These are phyloP conservation scores for Capsella bursapastoris DNA, from an alignment of 345 rosid genomes.

Conservation along the genomic window DNA sequence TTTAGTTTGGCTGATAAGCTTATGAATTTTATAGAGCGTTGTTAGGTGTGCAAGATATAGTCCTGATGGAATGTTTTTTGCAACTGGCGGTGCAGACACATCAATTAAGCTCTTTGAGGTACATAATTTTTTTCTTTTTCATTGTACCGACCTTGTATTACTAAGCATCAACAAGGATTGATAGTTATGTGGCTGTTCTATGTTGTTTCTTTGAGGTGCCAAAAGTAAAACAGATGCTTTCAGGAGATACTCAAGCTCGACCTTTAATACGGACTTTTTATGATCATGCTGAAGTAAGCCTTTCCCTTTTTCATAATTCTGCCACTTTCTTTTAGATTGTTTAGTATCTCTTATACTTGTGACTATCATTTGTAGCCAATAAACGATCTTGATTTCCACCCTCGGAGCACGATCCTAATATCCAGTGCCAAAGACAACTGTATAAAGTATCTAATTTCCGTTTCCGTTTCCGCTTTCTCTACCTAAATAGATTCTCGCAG, in stretches of 20 bases:
- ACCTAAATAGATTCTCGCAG: not conserved
- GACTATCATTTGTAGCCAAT: conserved; percentile 59
- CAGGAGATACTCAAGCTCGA: conserved; percentile 67
- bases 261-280: conserved; percentile 83
- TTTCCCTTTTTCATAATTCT: conserved; percentile 7
- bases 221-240: conserved; percentile 86
- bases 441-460: conserved; percentile 59
- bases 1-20: conserved; percentile 5
- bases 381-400: conserved; percentile 89
- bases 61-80: conserved; percentile 81
- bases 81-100: conserved; percentile 87
- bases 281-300: conserved; percentile 73
- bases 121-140: conserved; percentile 7
- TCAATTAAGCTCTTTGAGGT: conserved; percentile 94
- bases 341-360: not conserved
- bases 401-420: conserved; percentile 70
- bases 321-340: not conserved
- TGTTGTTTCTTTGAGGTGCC: conserved; percentile 54
- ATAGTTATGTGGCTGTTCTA: conserved; percentile 20
- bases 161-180: conserved; percentile 6
- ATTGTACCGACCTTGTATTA: not conserved
- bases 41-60: conserved; percentile 93
- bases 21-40: conserved; percentile 56
- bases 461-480: conserved; percentile 9
- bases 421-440: conserved; percentile 83